phyloP scores from a whole-genome alignment of 2,329 filamentous ascomycete species.

The Lachnellula hyalina region DNA sequence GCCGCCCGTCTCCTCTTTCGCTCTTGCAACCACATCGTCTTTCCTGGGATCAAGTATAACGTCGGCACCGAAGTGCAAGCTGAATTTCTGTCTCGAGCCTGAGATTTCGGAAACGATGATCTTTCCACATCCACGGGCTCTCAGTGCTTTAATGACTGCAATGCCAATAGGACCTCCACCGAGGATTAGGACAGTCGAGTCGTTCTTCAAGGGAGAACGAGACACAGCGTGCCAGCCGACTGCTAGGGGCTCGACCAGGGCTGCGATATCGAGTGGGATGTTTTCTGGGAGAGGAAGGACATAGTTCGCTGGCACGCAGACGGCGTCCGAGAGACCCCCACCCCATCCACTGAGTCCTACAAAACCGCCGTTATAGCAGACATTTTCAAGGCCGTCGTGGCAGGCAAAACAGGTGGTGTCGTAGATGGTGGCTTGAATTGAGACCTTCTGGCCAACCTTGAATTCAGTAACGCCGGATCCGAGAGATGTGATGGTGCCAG shows the following conservation, averaged over 20 bases:
- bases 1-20: constrained; percentile 42
- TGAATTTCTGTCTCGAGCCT: constrained; percentile 44
- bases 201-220: constrained; percentile 40
- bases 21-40: constrained; percentile 43
- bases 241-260: constrained; percentile 57
- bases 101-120: constrained; percentile 56
- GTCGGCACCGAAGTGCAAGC: constrained; percentile 49
- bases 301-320: constrained; percentile 45
- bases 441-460: constrained; percentile 50
- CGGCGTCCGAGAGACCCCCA: constrained; percentile 50
- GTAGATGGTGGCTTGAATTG: constrained; percentile 54
- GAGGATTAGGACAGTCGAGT: constrained; percentile 48
- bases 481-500: constrained; percentile 53
- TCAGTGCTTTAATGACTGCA: constrained; percentile 53
- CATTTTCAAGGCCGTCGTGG: constrained; percentile 47
- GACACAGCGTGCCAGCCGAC: constrained; percentile 61
- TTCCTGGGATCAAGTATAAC: constrained; percentile 47
- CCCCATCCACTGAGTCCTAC: constrained; percentile 41
- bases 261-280: constrained; percentile 47
- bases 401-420: constrained; percentile 54
- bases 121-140: constrained; percentile 45
- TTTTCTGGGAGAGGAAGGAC: constrained; percentile 47
- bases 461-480: constrained; percentile 44
- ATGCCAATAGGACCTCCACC: constrained; percentile 61
- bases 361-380: constrained; percentile 52